Base-by-base conservation (phyloP, 1,139 yeast species). In the Saccharomyces hybrid region DNA sequence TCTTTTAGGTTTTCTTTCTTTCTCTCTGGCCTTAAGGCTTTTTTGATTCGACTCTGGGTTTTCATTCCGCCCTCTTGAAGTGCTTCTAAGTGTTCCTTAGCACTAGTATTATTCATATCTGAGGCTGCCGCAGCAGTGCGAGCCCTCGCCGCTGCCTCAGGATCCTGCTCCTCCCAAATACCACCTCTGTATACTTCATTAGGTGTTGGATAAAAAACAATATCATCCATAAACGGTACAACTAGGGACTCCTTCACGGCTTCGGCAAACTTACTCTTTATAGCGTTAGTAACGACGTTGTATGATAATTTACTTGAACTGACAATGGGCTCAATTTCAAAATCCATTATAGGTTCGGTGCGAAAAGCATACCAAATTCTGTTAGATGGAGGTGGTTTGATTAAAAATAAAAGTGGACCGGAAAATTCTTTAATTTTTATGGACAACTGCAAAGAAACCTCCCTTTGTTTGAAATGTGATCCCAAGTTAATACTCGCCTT, bases 351-450 rank as follows among this genome's bases (percentile, higher is more conserved):
- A 0, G 99, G 99, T 77, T 85, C 89, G 6, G 77, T 71, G 60
- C 84, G 89, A 69, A 90, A 93, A 1, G 89, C 82, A 65, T 89
- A 93, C 99, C 99, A 93, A 1, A 93, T 65, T 62, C 98, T 77
- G 56, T 83, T 84, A 3, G 96, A 84, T 13, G 99, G 98, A 0
- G 96, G 96, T 0, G 95, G 89, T 65, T 93, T 93, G 47, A 91
- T 70, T 52, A 80, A 75, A 29, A 91, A 66, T 0, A 86, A 68
- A 59, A 91, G 60, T 1, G 88, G 86, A 0, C 99, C 99, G 54
- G 85, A 83, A 4, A 93, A 63, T 61, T 78, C 81, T 52, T 80
- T 80, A 48, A 90, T 71, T 0, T 85, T 82, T 0, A 90, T 83
- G n/a, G 88, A 81, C 53, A 93, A 73, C 16, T 86, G 77, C 41